Evolutionary conservation across 1,139 yeast genomes (phyloP), one percentile per base, ranked within the genome.

Genomic region (Arxiozyma heterogenica): DNA sequence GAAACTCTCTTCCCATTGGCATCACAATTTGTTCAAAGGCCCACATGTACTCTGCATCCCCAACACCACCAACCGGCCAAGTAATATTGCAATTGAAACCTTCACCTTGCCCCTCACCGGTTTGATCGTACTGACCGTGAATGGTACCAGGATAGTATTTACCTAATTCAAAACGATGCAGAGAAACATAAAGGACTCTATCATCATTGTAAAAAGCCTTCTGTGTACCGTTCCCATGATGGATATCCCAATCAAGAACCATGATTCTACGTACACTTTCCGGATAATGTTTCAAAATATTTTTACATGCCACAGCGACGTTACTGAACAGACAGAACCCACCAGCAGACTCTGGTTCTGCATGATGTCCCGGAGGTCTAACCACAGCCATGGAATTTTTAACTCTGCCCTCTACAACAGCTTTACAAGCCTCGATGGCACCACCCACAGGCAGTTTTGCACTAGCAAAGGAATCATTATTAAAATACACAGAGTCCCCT

Each of bases 331-430:
- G 74, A 71, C 98, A 94, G 69, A 94, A 94, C 25, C 99, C 99
- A 47, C 96, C 98, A 0, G 98, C 96, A 21, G 90, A 76, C 58
- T 89, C 94, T 0, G 99, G 98, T 66, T 94, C 99, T 1, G 98
- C 98, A 67, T 94, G 99, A 71, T 94, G 99, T 1, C 99, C 99
- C 0, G 99, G 99, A 1, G 99, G 99, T 60, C 99, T 80, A 17
- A 94, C 96, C 17, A 94, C 88, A 0, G 98, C 99, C 55, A 94
- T 69, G 0, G 97, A 85, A 67, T 94, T 94, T 66, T 90, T 90
- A 38, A 91, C 98, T 55, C 77, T 75, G 1, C 96, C 96, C 68
- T 91, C 98, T 12, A 93, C 86, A 21, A 94, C 98, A 0, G 98
- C 96, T 61, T 83, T 82, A 69, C 98, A 91, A 0, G 96, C 96